A percentile compares a stretch with the other conserved stretches of the same genome.
These are phyloP conservation scores for Sclerotinia minor DNA, from an alignment of 2,329 filamentous ascomycete genomes.

Conservation along the genomic window DNA sequence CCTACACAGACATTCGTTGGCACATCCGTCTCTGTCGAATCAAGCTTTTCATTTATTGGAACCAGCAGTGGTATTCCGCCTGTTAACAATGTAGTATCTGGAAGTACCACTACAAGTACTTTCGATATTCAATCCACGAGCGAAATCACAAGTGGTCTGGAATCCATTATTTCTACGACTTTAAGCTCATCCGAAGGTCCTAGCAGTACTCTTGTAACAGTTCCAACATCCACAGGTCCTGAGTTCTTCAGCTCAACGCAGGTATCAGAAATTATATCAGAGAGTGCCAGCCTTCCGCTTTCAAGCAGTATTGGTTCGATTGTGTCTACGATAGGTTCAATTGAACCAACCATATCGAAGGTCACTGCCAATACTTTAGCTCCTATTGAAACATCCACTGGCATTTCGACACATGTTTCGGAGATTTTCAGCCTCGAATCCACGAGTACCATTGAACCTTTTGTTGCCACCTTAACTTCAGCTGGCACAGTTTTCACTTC, in stretches of 20 bases:
- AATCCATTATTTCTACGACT: conserved; percentile 3
- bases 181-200: neutral
- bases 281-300: neutral
- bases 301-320: conserved; percentile 1
- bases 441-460: neutral
- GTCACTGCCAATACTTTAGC: neutral
- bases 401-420: neutral
- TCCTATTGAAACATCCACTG: neutral
- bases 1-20: neutral
- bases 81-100: neutral
- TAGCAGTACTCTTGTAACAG: neutral
- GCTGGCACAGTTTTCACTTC: neutral
- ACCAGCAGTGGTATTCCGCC: conserved; percentile 2
- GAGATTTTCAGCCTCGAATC: neutral
- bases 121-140: neutral
- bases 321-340: neutral
- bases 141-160: neutral
- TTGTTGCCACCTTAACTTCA: neutral
- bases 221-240: neutral
- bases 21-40: neutral
- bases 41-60: neutral
- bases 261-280: neutral
- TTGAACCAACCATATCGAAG: neutral
- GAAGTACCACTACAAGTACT: neutral
- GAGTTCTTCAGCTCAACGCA: neutral